phyloP scores from a whole-genome alignment of 1,139 yeast species.

The Chernovozyma aurita region DNA sequence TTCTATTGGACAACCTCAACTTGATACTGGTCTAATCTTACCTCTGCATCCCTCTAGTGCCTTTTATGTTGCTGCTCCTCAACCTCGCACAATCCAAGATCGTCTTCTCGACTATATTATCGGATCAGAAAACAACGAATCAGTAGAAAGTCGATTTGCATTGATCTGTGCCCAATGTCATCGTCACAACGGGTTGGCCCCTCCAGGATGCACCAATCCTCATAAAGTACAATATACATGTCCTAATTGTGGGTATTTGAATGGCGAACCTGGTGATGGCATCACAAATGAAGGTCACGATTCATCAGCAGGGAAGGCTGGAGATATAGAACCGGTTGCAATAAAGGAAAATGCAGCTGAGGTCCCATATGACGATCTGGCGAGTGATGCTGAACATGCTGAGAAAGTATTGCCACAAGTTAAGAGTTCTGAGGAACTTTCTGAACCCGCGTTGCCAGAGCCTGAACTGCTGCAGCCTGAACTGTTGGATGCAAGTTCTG shows the following conservation, averaged over 20 bases:
- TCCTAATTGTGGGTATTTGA: constrained; percentile 64
- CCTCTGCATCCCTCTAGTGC: neutral
- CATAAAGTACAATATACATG: constrained; percentile 58
- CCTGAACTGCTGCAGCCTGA: too few species aligned
- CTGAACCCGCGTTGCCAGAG: too few species aligned
- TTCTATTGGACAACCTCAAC: too few species aligned
- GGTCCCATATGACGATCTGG: neutral
- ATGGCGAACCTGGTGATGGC: constrained; percentile 39
- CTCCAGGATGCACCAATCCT: constrained; percentile 60
- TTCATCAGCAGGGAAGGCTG: constrained; percentile 3
- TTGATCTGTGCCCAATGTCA: constrained; percentile 64
- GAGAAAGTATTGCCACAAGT: neutral
- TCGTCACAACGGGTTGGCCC: constrained; percentile 79
- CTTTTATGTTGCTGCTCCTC: neutral
- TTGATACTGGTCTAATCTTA: too few species aligned
- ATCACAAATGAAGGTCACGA: too few species aligned
- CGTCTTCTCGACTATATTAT: constrained; percentile 49
- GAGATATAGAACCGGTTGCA: neutral
- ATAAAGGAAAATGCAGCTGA: neutral
- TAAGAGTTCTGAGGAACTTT: too few species aligned
- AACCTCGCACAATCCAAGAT: constrained; percentile 31
- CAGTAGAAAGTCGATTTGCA: constrained; percentile 64
- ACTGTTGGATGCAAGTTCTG: too few species aligned
- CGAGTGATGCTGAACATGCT: neutral
- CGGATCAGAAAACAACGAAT: constrained; percentile 68